phyloP scores from a whole-genome alignment of 441 rosid genomes.

The Raphanus hybrid region DNA sequence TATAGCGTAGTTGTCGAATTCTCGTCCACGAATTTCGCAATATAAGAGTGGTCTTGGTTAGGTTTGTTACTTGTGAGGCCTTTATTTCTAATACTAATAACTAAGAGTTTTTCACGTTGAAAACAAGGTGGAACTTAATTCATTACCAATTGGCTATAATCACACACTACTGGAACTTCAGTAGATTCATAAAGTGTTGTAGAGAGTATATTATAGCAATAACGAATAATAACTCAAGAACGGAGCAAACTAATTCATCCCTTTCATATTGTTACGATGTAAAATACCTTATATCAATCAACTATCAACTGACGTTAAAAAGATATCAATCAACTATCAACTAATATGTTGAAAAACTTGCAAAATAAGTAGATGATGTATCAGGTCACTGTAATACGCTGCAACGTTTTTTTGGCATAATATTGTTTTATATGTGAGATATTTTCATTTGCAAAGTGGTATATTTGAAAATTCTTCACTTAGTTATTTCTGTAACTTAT shows the following conservation, averaged over 20 bases:
- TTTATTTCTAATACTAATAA: neutral
- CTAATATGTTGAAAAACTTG: neutral
- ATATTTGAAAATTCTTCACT: neutral
- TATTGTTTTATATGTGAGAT: neutral
- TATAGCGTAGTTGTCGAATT: neutral
- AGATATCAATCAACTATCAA: neutral
- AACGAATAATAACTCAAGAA: too few species aligned
- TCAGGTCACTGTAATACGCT: neutral
- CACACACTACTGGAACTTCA: neutral
- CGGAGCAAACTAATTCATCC: neutral
- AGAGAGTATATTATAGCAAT: too few species aligned
- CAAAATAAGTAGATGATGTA: neutral
- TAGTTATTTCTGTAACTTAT: neutral
- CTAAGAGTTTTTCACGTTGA: neutral
- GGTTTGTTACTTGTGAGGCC: neutral
- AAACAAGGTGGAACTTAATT: neutral
- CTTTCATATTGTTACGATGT: neutral
- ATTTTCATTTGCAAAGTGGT: neutral
- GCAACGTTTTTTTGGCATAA: neutral
- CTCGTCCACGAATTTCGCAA: neutral
- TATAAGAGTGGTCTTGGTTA: neutral
- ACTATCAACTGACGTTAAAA: too few species aligned
- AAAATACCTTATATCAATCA: neutral
- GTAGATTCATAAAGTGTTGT: too few species aligned
- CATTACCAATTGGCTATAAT: neutral